Conservation (phyloP, 1,284 basidiomycete genomes). For the Dichomitus squalens region DNA sequence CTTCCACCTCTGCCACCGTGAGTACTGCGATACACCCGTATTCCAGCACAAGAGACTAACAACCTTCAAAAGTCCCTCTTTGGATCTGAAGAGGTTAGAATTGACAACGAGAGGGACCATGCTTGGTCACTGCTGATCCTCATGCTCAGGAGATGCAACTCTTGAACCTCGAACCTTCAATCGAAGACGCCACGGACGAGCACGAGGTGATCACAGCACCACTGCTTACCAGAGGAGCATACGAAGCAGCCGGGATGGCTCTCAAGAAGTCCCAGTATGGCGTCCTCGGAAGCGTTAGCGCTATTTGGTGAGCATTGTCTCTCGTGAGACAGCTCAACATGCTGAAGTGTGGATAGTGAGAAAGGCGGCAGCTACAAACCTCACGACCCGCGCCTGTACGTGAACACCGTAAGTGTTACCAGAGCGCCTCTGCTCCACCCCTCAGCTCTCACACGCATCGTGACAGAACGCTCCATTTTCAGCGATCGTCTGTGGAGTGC, state of each 20-base stretch:
- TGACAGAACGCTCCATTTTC: conserved; percentile 42
- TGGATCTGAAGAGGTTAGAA: not conserved
- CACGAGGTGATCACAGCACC: conserved; percentile 37
- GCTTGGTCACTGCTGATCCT: not conserved
- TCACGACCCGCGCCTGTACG: conserved; percentile 32
- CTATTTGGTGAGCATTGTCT: conserved; percentile 27
- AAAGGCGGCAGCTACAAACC: conserved; percentile 5
- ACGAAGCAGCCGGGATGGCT: conserved; percentile 19
- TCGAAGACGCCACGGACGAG: conserved; percentile 12
- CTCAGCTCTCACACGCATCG: not conserved
- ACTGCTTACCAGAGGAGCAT: conserved; percentile 36
- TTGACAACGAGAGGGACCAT: not conserved
- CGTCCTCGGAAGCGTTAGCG: conserved; percentile 32
- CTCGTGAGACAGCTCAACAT: too few species aligned
- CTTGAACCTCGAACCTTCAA: not conserved
- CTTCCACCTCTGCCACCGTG: not conserved
- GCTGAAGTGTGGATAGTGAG: not conserved
- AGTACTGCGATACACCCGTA: too few species aligned
- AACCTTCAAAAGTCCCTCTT: not conserved
- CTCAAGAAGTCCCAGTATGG: conserved; percentile 32
- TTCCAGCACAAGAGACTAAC: too few species aligned
- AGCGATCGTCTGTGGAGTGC: conserved; percentile 35
- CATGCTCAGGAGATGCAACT: conserved; percentile 6
- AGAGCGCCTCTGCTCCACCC: not conserved
- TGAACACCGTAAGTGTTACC: conserved; percentile 33